Base-by-base conservation (phyloP, 2,329 filamentous ascomycete species). In the Exophiala calicioides region DNA sequence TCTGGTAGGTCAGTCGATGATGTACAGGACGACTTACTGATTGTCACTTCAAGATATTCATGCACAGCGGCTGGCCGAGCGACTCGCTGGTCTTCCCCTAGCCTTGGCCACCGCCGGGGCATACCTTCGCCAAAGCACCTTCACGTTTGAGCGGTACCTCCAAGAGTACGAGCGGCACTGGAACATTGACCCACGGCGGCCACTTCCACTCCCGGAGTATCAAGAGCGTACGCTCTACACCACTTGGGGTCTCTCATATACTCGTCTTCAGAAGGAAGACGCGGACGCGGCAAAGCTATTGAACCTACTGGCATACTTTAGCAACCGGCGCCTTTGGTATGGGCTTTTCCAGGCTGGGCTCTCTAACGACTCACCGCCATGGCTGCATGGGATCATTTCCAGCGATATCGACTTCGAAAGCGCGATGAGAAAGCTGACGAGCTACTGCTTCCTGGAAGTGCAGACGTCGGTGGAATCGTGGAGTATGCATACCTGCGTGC, bases 31-130 rank as follows among this genome's bases (percentile, higher is more conserved):
- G 31, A 18, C 12, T 38, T 15, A 13, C 19, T 29, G 21, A 31
- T 12, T 29, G 19, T 8, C 20, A 24, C 32, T 15, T 15, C 26
- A 18, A 53, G 52, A 55, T 37, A 26, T 30, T 40, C 32, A 34
- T 35, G 54, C 54, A 13, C 20, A 19, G 20, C n/a, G 9, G 9
- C 64, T 74, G 47, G 61, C 61, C 2, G 46, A 57, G 24, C 56
- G 59, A 37, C 67, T 77, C 1, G 67, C 71, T 47, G 69, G 74
- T 3, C 65, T 75, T 20, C 72, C 72, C 9, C 64, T 78, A 21
- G 73, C 73, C 1, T 64, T 77, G 12, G 59, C 71, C 3, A 68
- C 71, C 12, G 73, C 74, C 13, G 71, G 72, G 4, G 63, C 69
- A 0, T 77, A 72, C 48, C 65, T 77, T 10, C 45, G 62, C 20